Evolutionary conservation across 768 basidiomycete genomes (phyloP).

Genomic region (Amanita fuliginea): DNA sequence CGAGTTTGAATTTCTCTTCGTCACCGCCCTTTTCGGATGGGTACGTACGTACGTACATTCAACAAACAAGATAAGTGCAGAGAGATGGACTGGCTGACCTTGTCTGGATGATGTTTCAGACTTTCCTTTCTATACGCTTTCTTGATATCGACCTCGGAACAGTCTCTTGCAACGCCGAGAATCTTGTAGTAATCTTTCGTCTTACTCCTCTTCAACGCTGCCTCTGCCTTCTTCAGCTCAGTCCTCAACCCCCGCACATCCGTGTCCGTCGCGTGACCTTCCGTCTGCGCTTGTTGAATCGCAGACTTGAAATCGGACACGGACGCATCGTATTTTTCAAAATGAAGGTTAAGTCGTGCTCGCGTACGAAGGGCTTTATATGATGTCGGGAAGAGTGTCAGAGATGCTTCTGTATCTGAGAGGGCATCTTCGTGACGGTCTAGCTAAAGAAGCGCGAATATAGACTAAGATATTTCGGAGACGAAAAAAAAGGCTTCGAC

Average conservation of each 20-base stretch:
- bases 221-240: constrained; percentile 77
- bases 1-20: constrained; percentile 92
- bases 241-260: constrained; percentile 50
- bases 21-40: constrained; percentile 61
- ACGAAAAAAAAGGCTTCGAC: not conserved
- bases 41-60: no score
- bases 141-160: constrained; percentile 67
- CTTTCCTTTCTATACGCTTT: constrained; percentile 87
- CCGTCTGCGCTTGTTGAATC: constrained; percentile 58
- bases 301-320: constrained; percentile 74
- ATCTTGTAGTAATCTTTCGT: constrained; percentile 88
- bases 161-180: constrained; percentile 49
- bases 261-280: constrained; percentile 40
- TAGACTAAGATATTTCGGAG: not conserved
- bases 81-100: constrained; percentile 29
- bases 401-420: constrained; percentile 56
- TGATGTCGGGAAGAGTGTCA: constrained; percentile 47
- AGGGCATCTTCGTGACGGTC: constrained; percentile 59
- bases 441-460: constrained; percentile 34
- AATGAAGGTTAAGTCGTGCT: constrained; percentile 64
- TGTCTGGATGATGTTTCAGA: constrained; percentile 78
- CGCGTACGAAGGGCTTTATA: constrained; percentile 86
- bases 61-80: not conserved
- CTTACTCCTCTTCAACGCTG: constrained; percentile 76
- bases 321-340: constrained; percentile 63